Evolutionary conservation across 176 grass and related monocot genomes (phyloP), one percentile per base, ranked within the genome.

Genomic region (Rhynchospora tenuis): DNA sequence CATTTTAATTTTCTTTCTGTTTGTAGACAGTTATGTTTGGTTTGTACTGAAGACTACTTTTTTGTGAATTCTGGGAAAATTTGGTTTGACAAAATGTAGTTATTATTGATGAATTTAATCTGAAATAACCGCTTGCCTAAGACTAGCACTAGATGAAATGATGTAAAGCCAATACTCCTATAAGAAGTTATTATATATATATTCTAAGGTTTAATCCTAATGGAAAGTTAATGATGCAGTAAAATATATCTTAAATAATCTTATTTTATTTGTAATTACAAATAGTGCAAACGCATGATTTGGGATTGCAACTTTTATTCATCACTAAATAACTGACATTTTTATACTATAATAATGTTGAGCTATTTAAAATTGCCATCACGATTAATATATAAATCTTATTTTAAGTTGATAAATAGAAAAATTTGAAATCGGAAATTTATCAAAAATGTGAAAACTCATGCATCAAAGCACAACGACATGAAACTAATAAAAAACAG

Each of bases 401-500:
- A 9, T n/a, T 43, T n/a, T 43, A 69, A 69, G 16, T 31, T 69
- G 16, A 69, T 16, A 44, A 44, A 43, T 69, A 31, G 33, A 43
- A 69, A 69, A 43, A 0, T 69, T 69, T 43, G 0, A 13, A 43
- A 43, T 69, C 8, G 16, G 14, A 9, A 33, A 38, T 66, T 33
- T 66, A 15, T 71, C 38, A 71, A 43, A 45, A 71, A 24, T 74
- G 47, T 76, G 15, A 76, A 55, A 15, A 27, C 6, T 38, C 38
- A 63, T 81, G 1, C 4, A 81, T 22, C 17, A 7, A 24, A 80
- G 62, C 16, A 80, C 16, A 45, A 54, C 67, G 4, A 48, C 54
- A 57, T 72, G 67, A 85, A 74, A 55, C 63, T 31, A 79, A 62
- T 22, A 84, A 68, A 47, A 81, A 74, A 22, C 23, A 82, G 38